These are phyloP conservation scores for Wickerhamiella lipophila DNA, from an alignment of 805 yeast species.

Conservation along the genomic window DNA sequence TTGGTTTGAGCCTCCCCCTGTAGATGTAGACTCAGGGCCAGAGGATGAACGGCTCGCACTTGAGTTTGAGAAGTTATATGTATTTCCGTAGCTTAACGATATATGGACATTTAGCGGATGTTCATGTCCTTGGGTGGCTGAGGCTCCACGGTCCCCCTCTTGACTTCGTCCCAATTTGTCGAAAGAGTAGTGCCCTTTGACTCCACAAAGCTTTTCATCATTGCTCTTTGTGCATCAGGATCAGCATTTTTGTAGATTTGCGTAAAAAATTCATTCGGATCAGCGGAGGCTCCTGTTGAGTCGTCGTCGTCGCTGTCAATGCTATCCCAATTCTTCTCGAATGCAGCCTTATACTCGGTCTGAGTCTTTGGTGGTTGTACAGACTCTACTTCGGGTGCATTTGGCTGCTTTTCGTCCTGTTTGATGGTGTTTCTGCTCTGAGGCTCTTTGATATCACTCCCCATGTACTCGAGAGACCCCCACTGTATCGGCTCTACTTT, in stretches of 20 bases:
- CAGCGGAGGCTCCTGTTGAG: conserved; percentile 29
- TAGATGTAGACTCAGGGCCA: not conserved
- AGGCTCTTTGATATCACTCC: not conserved
- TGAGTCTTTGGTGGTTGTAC: not conserved
- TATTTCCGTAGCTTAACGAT: not conserved
- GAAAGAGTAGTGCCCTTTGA: conserved; percentile 88
- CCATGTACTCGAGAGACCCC: conserved; percentile 23
- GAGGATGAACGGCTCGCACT: not conserved
- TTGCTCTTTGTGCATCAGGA: conserved; percentile 79
- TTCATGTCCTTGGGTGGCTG: conserved; percentile 67
- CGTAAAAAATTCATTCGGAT: conserved; percentile 52
- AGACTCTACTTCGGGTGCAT: too few species aligned
- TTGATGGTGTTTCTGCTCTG: not conserved
- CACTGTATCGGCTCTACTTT: conserved; percentile 41
- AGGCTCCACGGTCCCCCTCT: conserved; percentile 47
- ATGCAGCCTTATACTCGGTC: conserved; percentile 45
- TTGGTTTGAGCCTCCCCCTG: conserved; percentile 10
- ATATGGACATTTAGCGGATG: conserved; percentile 26
- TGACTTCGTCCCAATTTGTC: conserved; percentile 87
- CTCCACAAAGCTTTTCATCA: conserved; percentile 93
- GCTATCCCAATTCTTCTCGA: conserved; percentile 59
- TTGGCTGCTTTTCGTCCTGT: too few species aligned
- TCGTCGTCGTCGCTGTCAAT: conserved; percentile 33
- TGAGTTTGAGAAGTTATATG: conserved; percentile 5
- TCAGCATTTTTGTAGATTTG: conserved; percentile 66